phyloP scores from a whole-genome alignment of 108 stramenopile genomes.

The Cyclotella cryptica region DNA sequence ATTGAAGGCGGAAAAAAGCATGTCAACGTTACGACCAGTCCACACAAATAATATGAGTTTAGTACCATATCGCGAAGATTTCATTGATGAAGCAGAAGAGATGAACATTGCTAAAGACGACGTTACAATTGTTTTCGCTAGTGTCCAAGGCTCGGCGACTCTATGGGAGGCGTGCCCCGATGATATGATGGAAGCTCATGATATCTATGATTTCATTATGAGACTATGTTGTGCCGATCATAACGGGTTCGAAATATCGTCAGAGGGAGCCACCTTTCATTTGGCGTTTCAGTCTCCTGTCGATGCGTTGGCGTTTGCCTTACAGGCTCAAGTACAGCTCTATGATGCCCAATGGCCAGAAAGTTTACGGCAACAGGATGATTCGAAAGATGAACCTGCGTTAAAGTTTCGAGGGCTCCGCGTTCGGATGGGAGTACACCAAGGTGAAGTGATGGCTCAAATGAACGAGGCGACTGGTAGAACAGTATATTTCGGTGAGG shows the following conservation, averaged over 20 bases:
- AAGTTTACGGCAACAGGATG: slow-evolving; percentile 33
- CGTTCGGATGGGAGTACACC: slow-evolving; percentile 37
- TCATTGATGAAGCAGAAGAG: not conserved
- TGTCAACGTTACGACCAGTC: not conserved
- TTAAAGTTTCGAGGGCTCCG: slow-evolving; percentile 39
- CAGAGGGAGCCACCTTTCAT: slow-evolving; percentile 45
- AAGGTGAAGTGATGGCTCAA: slow-evolving; percentile 18
- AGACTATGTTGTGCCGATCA: slow-evolving; percentile 21
- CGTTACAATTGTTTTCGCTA: slow-evolving; percentile 36
- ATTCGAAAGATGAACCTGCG: slow-evolving; percentile 34
- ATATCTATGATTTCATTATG: slow-evolving; percentile 23
- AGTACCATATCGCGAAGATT: not conserved
- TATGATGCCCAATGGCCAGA: slow-evolving; percentile 47
- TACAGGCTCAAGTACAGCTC: slow-evolving; percentile 39
- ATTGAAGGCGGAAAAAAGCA: not conserved
- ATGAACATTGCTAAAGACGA: not conserved
- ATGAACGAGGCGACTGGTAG: slow-evolving; percentile 39
- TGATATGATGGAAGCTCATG: slow-evolving; percentile 37
- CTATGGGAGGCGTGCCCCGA: slow-evolving; percentile 34
- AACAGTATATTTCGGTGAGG: slow-evolving; percentile 39
- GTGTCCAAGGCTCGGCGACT: slow-evolving; percentile 28
- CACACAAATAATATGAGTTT: not conserved
- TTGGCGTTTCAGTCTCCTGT: slow-evolving; percentile 48
- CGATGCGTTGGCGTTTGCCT: slow-evolving; percentile 49
- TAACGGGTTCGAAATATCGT: slow-evolving; percentile 48